Evolutionary conservation across 805 yeast species (phyloP).

Genomic region (Diddensiella transvaalensis): DNA sequence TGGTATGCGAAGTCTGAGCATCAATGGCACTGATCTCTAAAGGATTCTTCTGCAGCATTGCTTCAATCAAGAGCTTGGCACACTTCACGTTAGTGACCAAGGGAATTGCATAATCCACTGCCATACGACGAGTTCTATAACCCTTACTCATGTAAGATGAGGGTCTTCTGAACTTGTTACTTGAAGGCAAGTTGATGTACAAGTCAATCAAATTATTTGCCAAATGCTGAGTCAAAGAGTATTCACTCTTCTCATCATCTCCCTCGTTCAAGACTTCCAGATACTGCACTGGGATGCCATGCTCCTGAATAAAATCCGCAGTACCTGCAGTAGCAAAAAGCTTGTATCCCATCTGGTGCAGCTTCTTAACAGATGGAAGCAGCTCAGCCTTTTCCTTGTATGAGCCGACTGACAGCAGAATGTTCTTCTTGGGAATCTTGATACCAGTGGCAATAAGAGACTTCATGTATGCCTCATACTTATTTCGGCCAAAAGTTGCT

Average conservation of each 20-base stretch:
- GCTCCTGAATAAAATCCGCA: slow-evolving; percentile 95
- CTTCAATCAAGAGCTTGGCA: slow-evolving; percentile 94
- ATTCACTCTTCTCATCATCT: slow-evolving; percentile 78
- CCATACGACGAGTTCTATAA: slow-evolving; percentile 98
- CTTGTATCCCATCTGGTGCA: slow-evolving; percentile 80
- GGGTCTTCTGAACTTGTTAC: slow-evolving; percentile 97
- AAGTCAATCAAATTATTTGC: slow-evolving; percentile 95
- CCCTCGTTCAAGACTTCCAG: slow-evolving; percentile 75
- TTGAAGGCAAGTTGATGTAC: slow-evolving; percentile 93
- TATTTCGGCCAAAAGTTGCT: slow-evolving; percentile 93
- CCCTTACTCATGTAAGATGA: slow-evolving; percentile 98
- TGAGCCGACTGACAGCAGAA: slow-evolving; percentile 91
- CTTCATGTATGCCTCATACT: slow-evolving; percentile 95
- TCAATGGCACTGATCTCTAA: slow-evolving; percentile 73
- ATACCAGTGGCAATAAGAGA: slow-evolving; percentile 94
- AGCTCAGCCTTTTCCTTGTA: slow-evolving; percentile 93
- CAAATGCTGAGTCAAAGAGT: slow-evolving; percentile 91
- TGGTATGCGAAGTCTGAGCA: slow-evolving; percentile 85
- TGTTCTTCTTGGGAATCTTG: slow-evolving; percentile 91
- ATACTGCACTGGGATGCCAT: slow-evolving; percentile 89
- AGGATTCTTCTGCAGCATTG: slow-evolving; percentile 58
- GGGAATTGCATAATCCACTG: slow-evolving; percentile 97
- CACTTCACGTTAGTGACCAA: slow-evolving; percentile 95
- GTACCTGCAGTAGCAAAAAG: slow-evolving; percentile 99
- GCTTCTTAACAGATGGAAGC: slow-evolving; percentile 77